Base-by-base conservation (phyloP, 306 rosid species). In the Sphenostylis stenocarpa region DNA sequence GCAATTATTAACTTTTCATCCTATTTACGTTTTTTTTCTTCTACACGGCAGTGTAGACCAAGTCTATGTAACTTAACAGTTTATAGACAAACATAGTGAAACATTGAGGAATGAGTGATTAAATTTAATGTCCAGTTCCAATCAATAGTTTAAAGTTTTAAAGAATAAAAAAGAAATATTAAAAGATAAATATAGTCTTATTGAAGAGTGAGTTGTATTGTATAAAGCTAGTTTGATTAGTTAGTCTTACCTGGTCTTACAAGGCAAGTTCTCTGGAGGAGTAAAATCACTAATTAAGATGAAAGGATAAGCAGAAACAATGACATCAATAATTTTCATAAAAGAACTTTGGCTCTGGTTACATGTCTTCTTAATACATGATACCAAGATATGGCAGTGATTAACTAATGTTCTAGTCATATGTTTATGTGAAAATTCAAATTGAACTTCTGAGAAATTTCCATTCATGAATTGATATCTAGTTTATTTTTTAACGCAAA, bases 361-460 rank as follows among this genome's bases (percentile, higher is more conserved):
- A 16, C 5, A 4, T 6, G 33, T 70, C 6, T 49, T 33, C 44
- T 28, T 33, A 5, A 19, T 34, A n/a, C n/a, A 16, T 33, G 29
- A 57, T 26, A 6, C 13, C 12, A 28, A 58, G 28, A 14, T 28
- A 2, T 28, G 28, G 65, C 65, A 28, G 39, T 26, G 14, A 6
- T 65, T 26, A 14, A 6, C 39, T 20, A 23, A 57, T 7, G 70
- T 13, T 43, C 20, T 28, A 28, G 53, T 49, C 38, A 73, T n/a
- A 41, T 43, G 57, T 5, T 17, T 26, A 3, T 43, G 44, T 43
- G 77, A 60, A 76, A 23, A 43, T 51, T 65, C 24, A 63, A 34
- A 64, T 23, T 64, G 55, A n/a, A 44, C 49, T 55, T 77, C 36
- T 17, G 15, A 15, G 81, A 67, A 77, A 67, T 57, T 38, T 38